A percentile compares a stretch with the other conserved stretches of the same genome.
phyloP scores from a whole-genome alignment of 495 filamentous ascomycete genomes.

The Penicillium alfredii region DNA sequence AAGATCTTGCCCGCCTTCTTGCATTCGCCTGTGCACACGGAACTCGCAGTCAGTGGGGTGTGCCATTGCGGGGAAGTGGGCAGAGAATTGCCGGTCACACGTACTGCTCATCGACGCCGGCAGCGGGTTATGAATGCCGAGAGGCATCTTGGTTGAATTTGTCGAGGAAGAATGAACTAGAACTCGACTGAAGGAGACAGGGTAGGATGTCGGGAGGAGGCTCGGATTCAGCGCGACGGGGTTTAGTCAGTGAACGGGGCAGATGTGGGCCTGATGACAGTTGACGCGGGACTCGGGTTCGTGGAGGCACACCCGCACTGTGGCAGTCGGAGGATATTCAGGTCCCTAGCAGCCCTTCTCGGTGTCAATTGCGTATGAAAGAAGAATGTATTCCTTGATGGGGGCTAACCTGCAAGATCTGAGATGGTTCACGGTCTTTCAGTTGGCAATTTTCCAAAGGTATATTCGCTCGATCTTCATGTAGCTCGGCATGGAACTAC shows the following conservation, averaged over 20 bases:
- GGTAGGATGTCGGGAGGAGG: constrained; percentile 15
- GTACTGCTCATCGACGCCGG: constrained; percentile 59
- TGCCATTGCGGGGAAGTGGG: constrained; percentile 37
- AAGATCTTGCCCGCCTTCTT: constrained; percentile 91
- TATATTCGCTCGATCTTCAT: too few relatives aligned
- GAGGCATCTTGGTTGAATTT: constrained; percentile 40
- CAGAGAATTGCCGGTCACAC: constrained; percentile 19
- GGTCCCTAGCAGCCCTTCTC: too few relatives aligned
- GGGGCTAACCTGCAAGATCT: too few relatives aligned
- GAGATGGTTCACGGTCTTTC: too few relatives aligned
- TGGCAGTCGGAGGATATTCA: too few relatives aligned
- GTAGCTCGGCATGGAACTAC: too few relatives aligned
- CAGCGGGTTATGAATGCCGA: constrained; percentile 65
- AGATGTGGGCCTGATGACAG: constrained; percentile 33
- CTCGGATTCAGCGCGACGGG: constrained; percentile 12
- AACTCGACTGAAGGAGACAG: constrained; percentile 7
- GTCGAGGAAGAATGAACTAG: constrained; percentile 6
- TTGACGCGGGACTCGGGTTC: constrained; percentile 19
- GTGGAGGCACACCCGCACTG: constrained; percentile 1
- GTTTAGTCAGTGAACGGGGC: constrained; percentile 28
- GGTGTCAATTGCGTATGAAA: too few relatives aligned
- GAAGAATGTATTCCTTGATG: too few relatives aligned
- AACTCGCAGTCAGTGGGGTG: constrained; percentile 20
- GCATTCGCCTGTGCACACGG: constrained; percentile 60
- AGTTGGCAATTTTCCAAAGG: too few relatives aligned